phyloP scores from a whole-genome alignment of 2,329 filamentous ascomycete species.

The Achaetomium macrosporum region DNA sequence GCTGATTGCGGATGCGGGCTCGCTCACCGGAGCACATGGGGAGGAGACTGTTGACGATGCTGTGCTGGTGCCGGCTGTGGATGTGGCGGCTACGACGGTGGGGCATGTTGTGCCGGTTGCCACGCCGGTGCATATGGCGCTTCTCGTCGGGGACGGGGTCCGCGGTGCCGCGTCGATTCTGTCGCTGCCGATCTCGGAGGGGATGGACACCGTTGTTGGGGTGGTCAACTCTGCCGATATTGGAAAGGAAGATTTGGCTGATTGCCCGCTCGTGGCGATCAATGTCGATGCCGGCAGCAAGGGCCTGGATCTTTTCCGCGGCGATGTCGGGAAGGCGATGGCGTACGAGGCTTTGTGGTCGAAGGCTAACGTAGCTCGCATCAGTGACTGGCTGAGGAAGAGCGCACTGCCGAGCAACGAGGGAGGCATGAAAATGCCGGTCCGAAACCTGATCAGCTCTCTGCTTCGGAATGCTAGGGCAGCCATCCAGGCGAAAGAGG shows the following conservation, averaged over 20 bases:
- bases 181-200: conserved; percentile 36
- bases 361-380: conserved; percentile 59
- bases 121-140: conserved; percentile 76
- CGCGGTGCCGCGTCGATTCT: conserved; percentile 55
- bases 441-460: conserved; percentile 62
- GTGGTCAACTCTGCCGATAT: conserved; percentile 46
- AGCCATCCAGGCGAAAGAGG: conserved; percentile 46
- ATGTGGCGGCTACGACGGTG: conserved; percentile 59
- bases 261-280: conserved; percentile 50
- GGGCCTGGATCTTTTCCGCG: conserved; percentile 61
- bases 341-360: conserved; percentile 71
- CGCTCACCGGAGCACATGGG: conserved; percentile 33
- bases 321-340: conserved; percentile 62
- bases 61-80: conserved; percentile 69
- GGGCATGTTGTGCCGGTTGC: conserved; percentile 61
- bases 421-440: conserved; percentile 55
- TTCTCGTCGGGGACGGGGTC: conserved; percentile 69
- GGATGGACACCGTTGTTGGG: conserved; percentile 41
- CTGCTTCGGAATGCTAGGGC: conserved; percentile 52
- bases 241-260: conserved; percentile 34
- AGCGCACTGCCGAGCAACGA: conserved; percentile 34
- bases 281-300: conserved; percentile 58
- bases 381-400: conserved; percentile 61
- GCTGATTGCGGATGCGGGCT: conserved; percentile 47
- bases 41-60: conserved; percentile 45